A percentile compares a stretch with the other conserved stretches of the same genome.
These are phyloP conservation scores for Rhododendron ovatum DNA, from an alignment of 148 eudicot species.

Conservation along the genomic window DNA sequence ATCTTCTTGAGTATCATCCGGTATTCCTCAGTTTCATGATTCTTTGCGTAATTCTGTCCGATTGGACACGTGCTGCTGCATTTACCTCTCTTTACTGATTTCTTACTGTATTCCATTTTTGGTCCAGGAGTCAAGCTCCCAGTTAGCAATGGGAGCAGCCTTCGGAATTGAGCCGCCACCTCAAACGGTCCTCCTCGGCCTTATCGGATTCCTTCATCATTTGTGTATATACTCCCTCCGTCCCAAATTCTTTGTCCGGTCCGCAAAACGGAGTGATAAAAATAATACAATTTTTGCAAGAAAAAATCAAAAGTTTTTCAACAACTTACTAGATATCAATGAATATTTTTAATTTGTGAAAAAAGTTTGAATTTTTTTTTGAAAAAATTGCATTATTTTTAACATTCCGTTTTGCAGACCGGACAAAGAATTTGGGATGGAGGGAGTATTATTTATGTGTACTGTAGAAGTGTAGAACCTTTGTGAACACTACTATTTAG, in stretches of 20 bases:
- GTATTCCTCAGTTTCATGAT: conserved; percentile 28
- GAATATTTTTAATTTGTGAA: too few relatives aligned
- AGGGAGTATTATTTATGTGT: background rate
- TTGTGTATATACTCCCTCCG: background rate
- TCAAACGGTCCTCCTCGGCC: conserved; percentile 34
- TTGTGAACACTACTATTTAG: conserved; percentile 3
- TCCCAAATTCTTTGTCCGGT: too few relatives aligned
- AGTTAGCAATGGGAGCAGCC: conserved; percentile 89
- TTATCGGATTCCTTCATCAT: background rate
- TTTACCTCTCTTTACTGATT: background rate
- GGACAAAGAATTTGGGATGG: too few relatives aligned
- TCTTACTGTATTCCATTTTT: conserved; percentile 17
- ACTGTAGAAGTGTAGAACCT: background rate
- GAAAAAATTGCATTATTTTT: too few relatives aligned
- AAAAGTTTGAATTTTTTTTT: too few relatives aligned
- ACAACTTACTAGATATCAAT: too few relatives aligned
- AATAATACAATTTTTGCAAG: too few relatives aligned
- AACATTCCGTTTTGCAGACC: too few relatives aligned
- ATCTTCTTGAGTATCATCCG: conserved; percentile 87
- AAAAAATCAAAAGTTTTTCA: too few relatives aligned
- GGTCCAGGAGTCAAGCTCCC: conserved; percentile 78
- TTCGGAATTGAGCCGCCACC: conserved; percentile 67
- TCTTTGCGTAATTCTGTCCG: conserved; percentile 1
- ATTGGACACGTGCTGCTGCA: background rate
- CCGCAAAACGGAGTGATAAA: too few relatives aligned